Evolutionary conservation across 1,284 basidiomycete species (phyloP).

Genomic region (Trametes polyzona): DNA sequence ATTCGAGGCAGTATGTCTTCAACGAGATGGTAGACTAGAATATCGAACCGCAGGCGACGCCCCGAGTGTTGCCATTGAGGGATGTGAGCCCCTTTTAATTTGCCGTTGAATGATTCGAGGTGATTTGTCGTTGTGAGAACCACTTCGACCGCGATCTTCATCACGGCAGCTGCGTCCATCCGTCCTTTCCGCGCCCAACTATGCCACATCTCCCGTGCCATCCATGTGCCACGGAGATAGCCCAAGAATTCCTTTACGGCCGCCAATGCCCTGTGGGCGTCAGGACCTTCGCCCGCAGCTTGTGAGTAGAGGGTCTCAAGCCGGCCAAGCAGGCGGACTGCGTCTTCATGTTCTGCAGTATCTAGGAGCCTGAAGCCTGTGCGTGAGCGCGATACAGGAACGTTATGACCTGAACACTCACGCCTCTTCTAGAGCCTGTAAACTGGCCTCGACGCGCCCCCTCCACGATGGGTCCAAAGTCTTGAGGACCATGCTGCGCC

Average conservation of each 20-base stretch:
- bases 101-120: constrained; percentile 44
- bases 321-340: not conserved
- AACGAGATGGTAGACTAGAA: constrained; percentile 8
- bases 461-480: not conserved
- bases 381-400: too few species aligned
- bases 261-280: not conserved
- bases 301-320: not conserved
- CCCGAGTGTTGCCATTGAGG: constrained; percentile 33
- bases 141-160: constrained; percentile 30
- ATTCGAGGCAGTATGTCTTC: not conserved
- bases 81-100: constrained; percentile 39
- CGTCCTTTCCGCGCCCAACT: constrained; percentile 38
- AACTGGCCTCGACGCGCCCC: not conserved
- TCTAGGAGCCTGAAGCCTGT: not conserved
- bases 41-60: constrained; percentile 35
- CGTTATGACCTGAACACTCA: not conserved
- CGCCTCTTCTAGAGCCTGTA: constrained; percentile 6
- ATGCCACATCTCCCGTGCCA: constrained; percentile 27
- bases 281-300: not conserved
- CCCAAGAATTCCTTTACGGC: constrained; percentile 5
- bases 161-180: constrained; percentile 26
- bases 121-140: constrained; percentile 45
- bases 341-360: not conserved
- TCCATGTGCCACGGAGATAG: constrained; percentile 28
- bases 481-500: constrained; percentile 24